phyloP scores from a whole-genome alignment of 352 stramenopile genomes.

The Phytophthora ramorum region DNA sequence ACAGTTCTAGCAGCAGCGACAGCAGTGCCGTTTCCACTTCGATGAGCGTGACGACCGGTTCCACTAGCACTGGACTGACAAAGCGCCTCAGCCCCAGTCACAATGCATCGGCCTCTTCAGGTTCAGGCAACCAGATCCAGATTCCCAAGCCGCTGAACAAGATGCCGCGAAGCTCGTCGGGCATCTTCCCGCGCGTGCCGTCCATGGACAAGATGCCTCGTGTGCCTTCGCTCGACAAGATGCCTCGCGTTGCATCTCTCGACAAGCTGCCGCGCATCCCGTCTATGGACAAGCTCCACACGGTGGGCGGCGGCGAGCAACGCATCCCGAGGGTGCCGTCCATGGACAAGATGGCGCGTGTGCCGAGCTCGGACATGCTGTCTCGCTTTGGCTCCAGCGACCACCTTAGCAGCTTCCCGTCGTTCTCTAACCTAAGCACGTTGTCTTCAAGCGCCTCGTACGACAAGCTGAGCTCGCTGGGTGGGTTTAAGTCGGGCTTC shows the following conservation, averaged over 20 bases:
- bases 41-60: conserved; percentile 17
- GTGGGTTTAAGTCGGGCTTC: conserved; percentile 59
- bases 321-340: conserved; percentile 72
- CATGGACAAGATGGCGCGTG: conserved; percentile 70
- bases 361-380: conserved; percentile 76
- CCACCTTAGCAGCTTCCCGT: conserved; percentile 78
- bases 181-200: conserved; percentile 80
- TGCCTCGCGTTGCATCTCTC: conserved; percentile 74
- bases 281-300: conserved; percentile 74
- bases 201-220: conserved; percentile 76
- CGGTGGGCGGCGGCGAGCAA: conserved; percentile 45
- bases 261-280: conserved; percentile 73
- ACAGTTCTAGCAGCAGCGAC: conserved; percentile 1
- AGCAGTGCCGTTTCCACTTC: conserved; percentile 18
- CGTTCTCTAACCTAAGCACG: conserved; percentile 74
- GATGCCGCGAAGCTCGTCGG: conserved; percentile 79
- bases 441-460: conserved; percentile 76
- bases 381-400: conserved; percentile 74
- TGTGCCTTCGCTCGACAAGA: conserved; percentile 66
- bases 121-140: conserved; percentile 67
- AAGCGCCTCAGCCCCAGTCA: conserved; percentile 62
- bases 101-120: conserved; percentile 37
- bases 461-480: conserved; percentile 74
- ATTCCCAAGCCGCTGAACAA: conserved; percentile 81
- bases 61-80: conserved; percentile 15